A percentile compares a stretch with the other conserved stretches of the same genome.
phyloP scores from a whole-genome alignment of 768 basidiomycete species.

The Tricholoma sp. region DNA sequence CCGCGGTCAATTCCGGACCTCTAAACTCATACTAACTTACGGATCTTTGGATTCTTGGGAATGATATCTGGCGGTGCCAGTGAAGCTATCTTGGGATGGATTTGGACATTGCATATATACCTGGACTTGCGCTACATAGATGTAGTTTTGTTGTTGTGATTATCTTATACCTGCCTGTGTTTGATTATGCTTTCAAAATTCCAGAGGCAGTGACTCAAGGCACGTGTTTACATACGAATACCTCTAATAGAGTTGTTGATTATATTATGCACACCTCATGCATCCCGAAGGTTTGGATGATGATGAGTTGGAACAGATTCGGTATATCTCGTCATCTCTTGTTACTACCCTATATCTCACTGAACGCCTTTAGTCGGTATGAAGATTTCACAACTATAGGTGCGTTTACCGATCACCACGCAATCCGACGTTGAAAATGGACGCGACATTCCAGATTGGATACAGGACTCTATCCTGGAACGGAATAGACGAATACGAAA shows the following conservation, averaged over 20 bases:
- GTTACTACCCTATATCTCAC: slow-evolving; percentile 1
- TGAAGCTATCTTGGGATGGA: slow-evolving; percentile 14
- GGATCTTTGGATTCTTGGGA: neutral
- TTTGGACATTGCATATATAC: slow-evolving; percentile 11
- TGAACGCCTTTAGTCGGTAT: slow-evolving; percentile 59
- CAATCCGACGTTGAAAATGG: slow-evolving; percentile 3
- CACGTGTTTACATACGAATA: neutral
- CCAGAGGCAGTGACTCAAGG: slow-evolving; percentile 8
- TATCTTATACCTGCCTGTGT: neutral
- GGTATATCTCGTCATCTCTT: slow-evolving; percentile 30
- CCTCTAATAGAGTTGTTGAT: neutral
- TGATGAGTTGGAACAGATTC: slow-evolving; percentile 63
- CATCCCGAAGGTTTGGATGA: slow-evolving; percentile 50
- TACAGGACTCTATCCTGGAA: slow-evolving; percentile 91
- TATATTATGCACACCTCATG: slow-evolving; percentile 26
- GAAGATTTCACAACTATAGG: slow-evolving; percentile 96
- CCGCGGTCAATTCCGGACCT: slow-evolving; percentile 39
- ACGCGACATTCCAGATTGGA: slow-evolving; percentile 68
- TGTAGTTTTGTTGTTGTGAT: slow-evolving; percentile 2
- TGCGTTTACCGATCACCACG: slow-evolving; percentile 27
- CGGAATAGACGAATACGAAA: slow-evolving; percentile 70
- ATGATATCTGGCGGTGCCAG: neutral
- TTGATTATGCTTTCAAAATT: neutral
- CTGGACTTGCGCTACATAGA: slow-evolving; percentile 8
- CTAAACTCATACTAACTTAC: slow-evolving; percentile 8